Conservation (phyloP, 768 basidiomycete species). For the Gautieria morchelliformis region DNA sequence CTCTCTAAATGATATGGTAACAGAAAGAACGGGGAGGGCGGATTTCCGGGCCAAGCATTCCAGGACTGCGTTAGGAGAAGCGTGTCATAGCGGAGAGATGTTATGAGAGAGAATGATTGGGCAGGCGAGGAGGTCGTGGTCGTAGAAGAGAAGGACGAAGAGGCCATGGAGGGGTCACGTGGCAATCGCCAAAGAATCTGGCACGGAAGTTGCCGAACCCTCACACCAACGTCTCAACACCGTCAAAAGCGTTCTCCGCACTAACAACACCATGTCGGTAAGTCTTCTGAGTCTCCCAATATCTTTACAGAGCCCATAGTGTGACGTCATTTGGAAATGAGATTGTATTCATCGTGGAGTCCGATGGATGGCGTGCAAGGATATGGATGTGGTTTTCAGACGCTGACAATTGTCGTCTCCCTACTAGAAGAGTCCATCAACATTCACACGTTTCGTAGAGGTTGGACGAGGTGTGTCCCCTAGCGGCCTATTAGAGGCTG, state of each 20-base stretch:
- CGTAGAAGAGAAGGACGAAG: no score
- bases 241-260: conserved; percentile 7
- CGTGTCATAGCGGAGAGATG: conserved; percentile 52
- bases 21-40: conserved; percentile 51
- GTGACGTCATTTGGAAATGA: not conserved
- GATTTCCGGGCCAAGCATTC: conserved; percentile 44
- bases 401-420: not conserved
- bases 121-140: no score
- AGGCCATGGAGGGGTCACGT: no score
- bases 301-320: not conserved
- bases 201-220: not conserved
- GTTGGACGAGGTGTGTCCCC: conserved; percentile 78
- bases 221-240: not conserved
- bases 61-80: conserved; percentile 35
- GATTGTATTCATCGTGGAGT: not conserved
- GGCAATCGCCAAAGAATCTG: no score
- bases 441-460: conserved; percentile 96
- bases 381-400: not conserved
- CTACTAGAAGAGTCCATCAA: conserved; percentile 50
- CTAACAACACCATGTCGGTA: conserved; percentile 1
- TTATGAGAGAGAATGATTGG: conserved; percentile 9
- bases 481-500: not conserved
- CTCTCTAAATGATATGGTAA: conserved; percentile 54
- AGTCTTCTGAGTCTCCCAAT: not conserved
- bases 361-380: not conserved